Evolutionary conservation across 2,329 filamentous ascomycete species (phyloP), one percentile per base, ranked within the genome.

Genomic region (Myriosclerotinia duriaeana): DNA sequence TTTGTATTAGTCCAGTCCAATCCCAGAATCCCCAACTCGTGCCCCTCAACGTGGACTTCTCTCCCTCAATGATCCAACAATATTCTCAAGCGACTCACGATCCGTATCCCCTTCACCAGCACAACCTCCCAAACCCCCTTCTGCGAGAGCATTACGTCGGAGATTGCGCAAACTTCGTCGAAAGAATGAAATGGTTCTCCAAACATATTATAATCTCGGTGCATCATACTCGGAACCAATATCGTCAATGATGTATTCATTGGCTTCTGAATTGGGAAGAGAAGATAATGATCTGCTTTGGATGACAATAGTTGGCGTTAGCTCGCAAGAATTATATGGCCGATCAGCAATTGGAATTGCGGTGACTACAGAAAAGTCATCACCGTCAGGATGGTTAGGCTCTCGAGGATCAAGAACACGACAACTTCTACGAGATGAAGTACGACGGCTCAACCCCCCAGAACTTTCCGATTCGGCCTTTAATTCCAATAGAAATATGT

Each of bases 271-370:
- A 75, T 86, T 99, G 8, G 95, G 95, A 69, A 90, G 93, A 64
- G 95, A 98, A 82, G 94, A 98, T 77, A 99, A 98, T 74, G 93
- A 99, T 74, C 83, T 98, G 30, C 83, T 99, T 17, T 99, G 95
- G 95, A 84, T 97, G 67, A 88, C 93, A 7, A 97, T 98, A 74
- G 92, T 99, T 36, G 95, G 95, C 7, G 92, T 97, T 46, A 93
- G 91, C n/a, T 96, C 93, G 20, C 89, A 96, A 78, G 93, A 97
- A 76, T 84, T 97, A 0, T 96, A 95, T 71, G 93, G 93, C 20
- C 88, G 92, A 66, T 94, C 92, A 26, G 92, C 91, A 54, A 89
- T 91, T 15, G 92, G 92, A 34, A 83, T 95, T 40, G 89, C 90
- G 22, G 83, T 87, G 2, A 81, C 84, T 0, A 80, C 85, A 79